Conservation (phyloP, 108 stramenopile species). For the Epipyxis sp. region DNA sequence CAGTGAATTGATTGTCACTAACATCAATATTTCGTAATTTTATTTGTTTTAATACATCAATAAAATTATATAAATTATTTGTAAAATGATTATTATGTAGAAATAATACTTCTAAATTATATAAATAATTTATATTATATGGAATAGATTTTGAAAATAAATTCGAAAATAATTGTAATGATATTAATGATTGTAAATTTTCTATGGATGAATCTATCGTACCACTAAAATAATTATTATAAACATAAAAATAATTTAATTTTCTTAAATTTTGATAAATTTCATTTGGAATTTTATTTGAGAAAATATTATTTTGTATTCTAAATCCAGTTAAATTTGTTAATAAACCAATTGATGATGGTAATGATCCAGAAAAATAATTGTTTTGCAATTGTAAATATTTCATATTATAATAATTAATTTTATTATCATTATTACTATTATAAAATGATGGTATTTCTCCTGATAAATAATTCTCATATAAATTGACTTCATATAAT, state of each 20-base stretch:
- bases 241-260: not conserved
- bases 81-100: not conserved
- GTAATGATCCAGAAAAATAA: not conserved
- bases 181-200: not conserved
- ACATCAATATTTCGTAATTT: not conserved
- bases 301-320: not conserved
- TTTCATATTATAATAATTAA: no score
- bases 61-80: not conserved
- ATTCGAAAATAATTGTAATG: not conserved
- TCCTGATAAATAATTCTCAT: not conserved
- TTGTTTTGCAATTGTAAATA: not conserved
- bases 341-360: not conserved
- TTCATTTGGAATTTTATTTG: not conserved
- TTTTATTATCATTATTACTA: not conserved
- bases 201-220: not conserved
- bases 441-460: not conserved
- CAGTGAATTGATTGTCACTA: not conserved
- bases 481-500: not conserved
- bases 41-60: not conserved
- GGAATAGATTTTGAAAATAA: not conserved
- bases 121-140: not conserved
- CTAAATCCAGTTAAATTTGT: not conserved
- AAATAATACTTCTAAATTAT: not conserved
- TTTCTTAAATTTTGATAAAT: not conserved
- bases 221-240: not conserved